Evolutionary conservation across 371 early-diverging fungal species (phyloP), one percentile per base, ranked within the genome.

Genomic region (Blyttiomyces sp.): DNA sequence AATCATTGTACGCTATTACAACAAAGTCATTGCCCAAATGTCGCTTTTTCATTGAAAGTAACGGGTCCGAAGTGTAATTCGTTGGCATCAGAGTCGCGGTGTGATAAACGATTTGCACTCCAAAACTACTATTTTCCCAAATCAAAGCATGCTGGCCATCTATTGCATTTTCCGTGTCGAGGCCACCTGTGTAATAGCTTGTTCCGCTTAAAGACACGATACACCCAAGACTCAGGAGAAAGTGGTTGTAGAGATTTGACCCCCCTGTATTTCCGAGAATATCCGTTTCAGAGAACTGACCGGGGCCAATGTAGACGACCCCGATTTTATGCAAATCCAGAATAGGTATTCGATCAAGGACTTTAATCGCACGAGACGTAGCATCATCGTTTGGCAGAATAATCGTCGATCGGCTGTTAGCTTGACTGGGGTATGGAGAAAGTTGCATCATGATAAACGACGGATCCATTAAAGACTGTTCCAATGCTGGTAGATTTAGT

Each of bases 1-100:
- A 87, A 63, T 97, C 95, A 64, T 95, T 93, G 67, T 88, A 97
- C 16, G 95, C 88, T 59, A 97, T 86, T 30, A 87, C 83, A 32
- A 96, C 92, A 77, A 84, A 96, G 69, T 96, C 94, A 68, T 97
- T 97, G 42, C 96, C 98, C 54, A 97, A 91, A 69, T 95, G 95
- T 21, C 94, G 80, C 75, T 97, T 97, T 69, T 97, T 97, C 43
- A 73, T 76, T 43, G 82, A 85, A 69, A 88, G 86, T 44, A 80
- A 77, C 19, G 87, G 86, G 71, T 95, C 94, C 23, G 80, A 78
- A 16, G 79, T 76, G 6, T 81, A 61, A 32, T 84, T 69, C 48
- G 86, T 90, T 0, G 98, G 98, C 95, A 97, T 96, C 72, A 97
- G 77, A 4, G 95, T 94, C 16, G 94, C 87, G 4, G 85, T 85